These are phyloP conservation scores for Avicennia marina DNA, from an alignment of 257 asterid genomes.

Conservation along the genomic window DNA sequence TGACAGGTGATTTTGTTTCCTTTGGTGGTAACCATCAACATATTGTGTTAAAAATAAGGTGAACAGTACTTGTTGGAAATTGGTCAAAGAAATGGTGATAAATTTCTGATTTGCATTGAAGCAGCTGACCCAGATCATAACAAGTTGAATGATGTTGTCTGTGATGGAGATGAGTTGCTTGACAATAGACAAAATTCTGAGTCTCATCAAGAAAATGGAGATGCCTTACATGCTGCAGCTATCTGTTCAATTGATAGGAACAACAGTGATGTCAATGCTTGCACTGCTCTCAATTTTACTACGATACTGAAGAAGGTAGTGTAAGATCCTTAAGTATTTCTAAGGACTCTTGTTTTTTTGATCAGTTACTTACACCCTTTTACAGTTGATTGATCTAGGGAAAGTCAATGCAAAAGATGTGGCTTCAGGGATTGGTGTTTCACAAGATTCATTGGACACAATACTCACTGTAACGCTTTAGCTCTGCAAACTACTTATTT, in stretches of 20 bases:
- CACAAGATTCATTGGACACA: constrained; percentile 55
- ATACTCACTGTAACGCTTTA: constrained; percentile 57
- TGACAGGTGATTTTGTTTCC: constrained; percentile 44
- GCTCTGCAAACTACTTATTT: neutral
- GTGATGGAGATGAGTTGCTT: constrained; percentile 30
- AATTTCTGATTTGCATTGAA: neutral
- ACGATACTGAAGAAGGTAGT: constrained; percentile 79
- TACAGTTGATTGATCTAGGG: constrained; percentile 76
- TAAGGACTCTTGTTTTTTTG: constrained; percentile 1
- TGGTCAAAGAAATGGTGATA: neutral
- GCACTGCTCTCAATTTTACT: constrained; percentile 36
- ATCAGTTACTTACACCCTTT: neutral
- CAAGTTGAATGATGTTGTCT: constrained; percentile 35
- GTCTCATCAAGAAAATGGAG: constrained; percentile 38
- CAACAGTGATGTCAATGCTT: constrained; percentile 22
- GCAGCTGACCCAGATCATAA: constrained; percentile 27
- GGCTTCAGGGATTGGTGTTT: constrained; percentile 76
- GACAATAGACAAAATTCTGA: constrained; percentile 34
- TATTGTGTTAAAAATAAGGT: neutral
- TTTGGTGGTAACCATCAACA: constrained; percentile 21
- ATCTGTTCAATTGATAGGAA: constrained; percentile 12
- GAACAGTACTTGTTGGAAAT: neutral
- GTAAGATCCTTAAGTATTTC: constrained; percentile 9
- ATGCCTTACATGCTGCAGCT: constrained; percentile 25
- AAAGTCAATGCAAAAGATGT: constrained; percentile 64